These are phyloP conservation scores for Colletotrichum sp. DNA, from an alignment of 2,329 filamentous ascomycete genomes.

Conservation along the genomic window DNA sequence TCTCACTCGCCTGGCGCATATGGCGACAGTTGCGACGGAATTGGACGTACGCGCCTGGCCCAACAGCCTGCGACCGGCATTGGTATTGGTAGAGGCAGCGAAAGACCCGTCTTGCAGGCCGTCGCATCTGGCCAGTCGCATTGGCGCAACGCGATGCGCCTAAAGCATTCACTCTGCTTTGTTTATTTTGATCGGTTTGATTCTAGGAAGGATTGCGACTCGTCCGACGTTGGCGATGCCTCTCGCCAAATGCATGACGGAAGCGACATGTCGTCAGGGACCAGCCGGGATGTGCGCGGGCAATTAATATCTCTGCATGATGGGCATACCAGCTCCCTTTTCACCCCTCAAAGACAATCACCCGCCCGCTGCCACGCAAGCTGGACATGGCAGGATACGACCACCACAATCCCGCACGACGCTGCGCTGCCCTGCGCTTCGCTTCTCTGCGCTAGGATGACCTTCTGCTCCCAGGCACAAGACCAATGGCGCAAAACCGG, in stretches of 20 bases:
- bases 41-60: conserved; percentile 17
- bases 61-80: conserved; percentile 1
- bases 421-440: neutral
- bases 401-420: conserved; percentile 21
- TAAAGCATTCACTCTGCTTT: conserved; percentile 3
- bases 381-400: conserved; percentile 1
- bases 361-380: conserved; percentile 32
- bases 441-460: neutral
- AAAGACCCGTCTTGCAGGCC: conserved; percentile 2
- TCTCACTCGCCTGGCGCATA: neutral
- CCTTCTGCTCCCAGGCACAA: neutral
- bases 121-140: conserved; percentile 18
- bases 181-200: conserved; percentile 12
- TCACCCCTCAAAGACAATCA: conserved; percentile 25
- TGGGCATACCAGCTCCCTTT: conserved; percentile 28
- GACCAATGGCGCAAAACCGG: neutral
- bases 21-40: conserved; percentile 5
- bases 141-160: conserved; percentile 17
- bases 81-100: neutral
- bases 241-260: neutral
- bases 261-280: conserved; percentile 1
- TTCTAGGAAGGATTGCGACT: conserved; percentile 1
- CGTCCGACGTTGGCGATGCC: neutral
- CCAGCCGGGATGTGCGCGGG: conserved; percentile 9
- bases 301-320: conserved; percentile 17